A percentile compares a stretch with the other conserved stretches of the same genome.
phyloP scores from a whole-genome alignment of 352 stramenopile genomes.

The Phytophthora lateralis region DNA sequence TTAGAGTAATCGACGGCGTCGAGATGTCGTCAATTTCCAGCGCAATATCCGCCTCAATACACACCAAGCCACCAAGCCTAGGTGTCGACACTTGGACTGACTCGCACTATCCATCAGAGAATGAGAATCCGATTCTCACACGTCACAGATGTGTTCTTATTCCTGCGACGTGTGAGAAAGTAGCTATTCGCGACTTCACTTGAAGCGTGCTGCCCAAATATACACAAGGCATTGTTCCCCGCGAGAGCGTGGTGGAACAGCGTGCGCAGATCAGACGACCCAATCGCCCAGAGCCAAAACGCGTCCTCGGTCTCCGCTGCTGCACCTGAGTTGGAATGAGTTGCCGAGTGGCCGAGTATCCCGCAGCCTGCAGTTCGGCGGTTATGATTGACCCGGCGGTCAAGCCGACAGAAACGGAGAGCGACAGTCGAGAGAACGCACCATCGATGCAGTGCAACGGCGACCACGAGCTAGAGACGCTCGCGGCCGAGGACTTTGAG shows the following conservation, averaged over 20 bases:
- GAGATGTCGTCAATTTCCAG: constrained; percentile 30
- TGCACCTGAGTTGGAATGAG: constrained; percentile 16
- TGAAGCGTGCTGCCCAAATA: constrained; percentile 19
- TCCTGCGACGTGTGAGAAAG: constrained; percentile 32
- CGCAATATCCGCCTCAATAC: constrained; percentile 16
- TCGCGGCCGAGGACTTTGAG: constrained; percentile 67
- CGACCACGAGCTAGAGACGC: constrained; percentile 44
- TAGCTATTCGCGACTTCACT: constrained; percentile 17
- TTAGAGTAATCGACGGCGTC: neutral
- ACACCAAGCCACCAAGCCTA: neutral
- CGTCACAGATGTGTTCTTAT: constrained; percentile 22
- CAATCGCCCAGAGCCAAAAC: constrained; percentile 1
- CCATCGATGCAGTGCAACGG: neutral
- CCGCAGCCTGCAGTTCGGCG: constrained; percentile 6
- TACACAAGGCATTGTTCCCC: constrained; percentile 10
- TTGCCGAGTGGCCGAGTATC: constrained; percentile 33
- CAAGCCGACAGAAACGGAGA: constrained; percentile 5
- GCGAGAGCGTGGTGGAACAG: constrained; percentile 21
- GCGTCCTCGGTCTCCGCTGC: constrained; percentile 6
- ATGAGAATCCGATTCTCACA: constrained; percentile 11
- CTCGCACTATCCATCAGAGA: neutral
- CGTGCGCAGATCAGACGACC: constrained; percentile 14
- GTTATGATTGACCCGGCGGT: constrained; percentile 24
- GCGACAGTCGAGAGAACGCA: constrained; percentile 11
- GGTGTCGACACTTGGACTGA: neutral